Evolutionary conservation across 2,329 filamentous ascomycete genomes (phyloP).

Genomic region (Stagonosporopsis cucurbitacearum): DNA sequence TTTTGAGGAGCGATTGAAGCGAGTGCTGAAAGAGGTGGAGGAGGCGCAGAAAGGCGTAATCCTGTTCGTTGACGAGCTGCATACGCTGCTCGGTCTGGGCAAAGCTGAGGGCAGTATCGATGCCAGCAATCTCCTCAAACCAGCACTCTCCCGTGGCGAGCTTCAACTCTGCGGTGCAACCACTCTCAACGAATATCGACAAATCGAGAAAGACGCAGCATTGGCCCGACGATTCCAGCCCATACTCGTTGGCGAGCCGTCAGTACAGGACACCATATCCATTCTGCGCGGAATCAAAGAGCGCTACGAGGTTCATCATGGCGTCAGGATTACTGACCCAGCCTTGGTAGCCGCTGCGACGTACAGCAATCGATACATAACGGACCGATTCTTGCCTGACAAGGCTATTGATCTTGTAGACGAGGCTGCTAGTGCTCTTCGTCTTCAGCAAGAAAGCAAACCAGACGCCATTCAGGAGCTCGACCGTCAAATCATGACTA

Average conservation of each 20-base stretch:
- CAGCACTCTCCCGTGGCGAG: slow-evolving; percentile 88
- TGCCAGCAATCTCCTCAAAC: slow-evolving; percentile 92
- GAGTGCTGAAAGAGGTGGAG: slow-evolving; percentile 88
- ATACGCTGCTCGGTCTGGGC: slow-evolving; percentile 87
- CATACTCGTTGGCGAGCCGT: slow-evolving; percentile 90
- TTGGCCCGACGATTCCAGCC: slow-evolving; percentile 92
- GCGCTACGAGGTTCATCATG: slow-evolving; percentile 96
- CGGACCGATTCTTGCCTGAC: slow-evolving; percentile 92
- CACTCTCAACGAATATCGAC: slow-evolving; percentile 87
- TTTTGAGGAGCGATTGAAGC: slow-evolving; percentile 92
- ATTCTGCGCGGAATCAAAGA: slow-evolving; percentile 97
- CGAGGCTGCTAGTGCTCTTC: slow-evolving; percentile 87
- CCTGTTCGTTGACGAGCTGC: slow-evolving; percentile 92
- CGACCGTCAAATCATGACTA: slow-evolving; percentile 94
- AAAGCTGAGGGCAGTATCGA: slow-evolving; percentile 97
- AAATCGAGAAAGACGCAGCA: slow-evolving; percentile 95
- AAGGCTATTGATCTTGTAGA: slow-evolving; percentile 98
- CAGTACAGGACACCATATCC: slow-evolving; percentile 89
- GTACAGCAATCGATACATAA: slow-evolving; percentile 95
- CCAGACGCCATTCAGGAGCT: slow-evolving; percentile 92
- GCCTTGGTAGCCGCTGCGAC: slow-evolving; percentile 91
- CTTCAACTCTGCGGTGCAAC: slow-evolving; percentile 96
- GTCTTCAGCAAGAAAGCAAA: slow-evolving; percentile 95
- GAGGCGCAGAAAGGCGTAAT: slow-evolving; percentile 89
- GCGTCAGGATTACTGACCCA: slow-evolving; percentile 90